Base-by-base conservation (phyloP, 129 eudicot species). In the Ambrosia trifida region DNA sequence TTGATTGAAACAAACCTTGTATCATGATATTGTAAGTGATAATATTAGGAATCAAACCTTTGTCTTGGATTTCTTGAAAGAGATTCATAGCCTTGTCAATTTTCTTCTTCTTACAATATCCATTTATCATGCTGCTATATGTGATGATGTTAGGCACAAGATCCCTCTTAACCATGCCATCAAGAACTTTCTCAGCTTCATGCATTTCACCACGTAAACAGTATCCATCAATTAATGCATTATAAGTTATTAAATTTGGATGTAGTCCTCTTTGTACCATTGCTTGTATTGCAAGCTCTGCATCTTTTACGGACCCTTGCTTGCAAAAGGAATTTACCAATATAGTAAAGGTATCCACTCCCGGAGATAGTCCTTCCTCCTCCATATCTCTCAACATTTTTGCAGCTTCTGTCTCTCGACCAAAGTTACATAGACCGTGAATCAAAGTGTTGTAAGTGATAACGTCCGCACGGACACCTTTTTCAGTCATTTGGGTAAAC, bases 171-270 rank as follows among this genome's bases (percentile, higher is more conserved):
- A 49, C 31, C 79, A 79, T 68, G 2, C 43, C 11, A 12, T 53
- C 44, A 5, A 79, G 28, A 67, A 79, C 75, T 33, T 67, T n/a
- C 3, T 24, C 4, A 0, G 81, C 83, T 19, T 72, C 24, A 17
- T 41, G 78, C 28, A 77, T 7, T 60, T 77, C 61, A 30, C 80
- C 88, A 10, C 74, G 45, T 35, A 73, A 63, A 84, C 88, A 84
- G 19, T 84, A 81, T 36, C 28, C 89, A 59, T 76, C 69, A 1
- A 76, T 47, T 2, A 76, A 28, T 19, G 80, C 75, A 58, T 4
- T 76, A 32, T 76, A 68, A 45, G 75, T 76, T 24, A 76, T 13
- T 19, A 68, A 32, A 33, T 68, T 6, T 19, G 80, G 80, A 58
- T 17, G 14, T 18, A 66, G 9, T 16, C 80, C 80, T 76, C 74